Percentiles rank a stretch among this genome's conserved stretches.
These are phyloP conservation scores for Chaetomium globosum DNA, from an alignment of 2,329 filamentous ascomycete species.

Conservation along the genomic window DNA sequence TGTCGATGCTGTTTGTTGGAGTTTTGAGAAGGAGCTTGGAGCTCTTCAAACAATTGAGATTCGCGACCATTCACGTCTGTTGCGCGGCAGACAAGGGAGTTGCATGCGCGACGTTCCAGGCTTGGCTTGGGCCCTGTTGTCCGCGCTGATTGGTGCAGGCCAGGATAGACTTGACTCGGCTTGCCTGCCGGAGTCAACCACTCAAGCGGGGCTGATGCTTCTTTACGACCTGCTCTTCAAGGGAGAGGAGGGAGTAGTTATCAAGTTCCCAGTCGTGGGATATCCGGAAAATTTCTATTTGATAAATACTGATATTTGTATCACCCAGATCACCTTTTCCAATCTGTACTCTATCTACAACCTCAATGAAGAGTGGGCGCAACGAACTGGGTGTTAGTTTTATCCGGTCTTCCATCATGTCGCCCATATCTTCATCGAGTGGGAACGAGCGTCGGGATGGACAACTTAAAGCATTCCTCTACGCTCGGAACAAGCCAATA, in stretches of 20 bases:
- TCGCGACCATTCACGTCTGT: conserved; percentile 17
- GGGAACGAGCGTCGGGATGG: neutral
- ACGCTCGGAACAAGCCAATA: conserved; percentile 14
- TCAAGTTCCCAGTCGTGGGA: neutral
- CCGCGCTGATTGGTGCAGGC: neutral
- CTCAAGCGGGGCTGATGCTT: neutral
- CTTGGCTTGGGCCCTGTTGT: neutral
- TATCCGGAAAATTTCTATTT: neutral
- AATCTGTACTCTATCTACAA: too few species aligned
- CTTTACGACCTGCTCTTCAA: neutral
- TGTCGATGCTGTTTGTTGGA: conserved; percentile 33
- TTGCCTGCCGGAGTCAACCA: conserved; percentile 7
- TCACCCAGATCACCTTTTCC: too few species aligned
- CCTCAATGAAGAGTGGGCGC: too few species aligned
- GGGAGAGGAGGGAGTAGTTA: too few species aligned
- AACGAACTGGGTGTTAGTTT: neutral
- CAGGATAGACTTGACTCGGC: neutral
- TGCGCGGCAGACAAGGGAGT: conserved; percentile 1
- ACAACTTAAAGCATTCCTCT: neutral
- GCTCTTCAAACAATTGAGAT: conserved; percentile 12
- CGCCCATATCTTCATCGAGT: neutral
- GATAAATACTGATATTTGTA: too few species aligned
- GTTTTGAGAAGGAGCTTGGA: conserved; percentile 1
- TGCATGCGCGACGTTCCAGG: neutral
- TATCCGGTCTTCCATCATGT: neutral